Evolutionary conservation across 2,329 filamentous ascomycete genomes (phyloP).

Genomic region (Calycina herbarum): DNA sequence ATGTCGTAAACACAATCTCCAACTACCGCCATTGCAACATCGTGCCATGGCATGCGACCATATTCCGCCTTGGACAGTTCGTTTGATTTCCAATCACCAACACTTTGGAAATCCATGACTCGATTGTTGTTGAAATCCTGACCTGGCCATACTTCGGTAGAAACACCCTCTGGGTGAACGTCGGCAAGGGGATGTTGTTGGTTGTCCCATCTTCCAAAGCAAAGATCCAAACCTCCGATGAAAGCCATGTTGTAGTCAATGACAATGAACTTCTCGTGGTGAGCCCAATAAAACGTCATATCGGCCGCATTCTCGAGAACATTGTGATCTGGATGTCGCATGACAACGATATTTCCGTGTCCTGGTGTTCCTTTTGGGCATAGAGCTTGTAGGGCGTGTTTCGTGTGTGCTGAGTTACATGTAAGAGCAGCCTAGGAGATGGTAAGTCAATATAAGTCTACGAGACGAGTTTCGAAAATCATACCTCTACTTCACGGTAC

Average conservation of each 20-base stretch:
- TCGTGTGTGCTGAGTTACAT: constrained; percentile 91
- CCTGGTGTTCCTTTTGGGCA: constrained; percentile 82
- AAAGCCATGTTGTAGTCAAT: constrained; percentile 91
- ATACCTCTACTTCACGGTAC: constrained; percentile 68
- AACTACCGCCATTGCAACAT: constrained; percentile 88
- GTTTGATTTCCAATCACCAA: constrained; percentile 89
- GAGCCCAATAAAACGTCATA: constrained; percentile 97
- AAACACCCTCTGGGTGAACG: constrained; percentile 79
- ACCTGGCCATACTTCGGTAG: constrained; percentile 85
- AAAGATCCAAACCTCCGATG: constrained; percentile 90
- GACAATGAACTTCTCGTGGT: constrained; percentile 97
- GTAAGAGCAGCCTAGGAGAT: constrained; percentile 67
- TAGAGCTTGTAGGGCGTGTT: constrained; percentile 75
- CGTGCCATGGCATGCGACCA: constrained; percentile 97
- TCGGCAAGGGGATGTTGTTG: constrained; percentile 84
- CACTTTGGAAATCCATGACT: constrained; percentile 91
- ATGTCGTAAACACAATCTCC: constrained; percentile 92
- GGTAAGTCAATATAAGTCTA: neutral
- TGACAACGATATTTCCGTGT: constrained; percentile 82
- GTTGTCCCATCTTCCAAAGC: constrained; percentile 92
- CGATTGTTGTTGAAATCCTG: constrained; percentile 99
- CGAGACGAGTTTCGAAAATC: neutral
- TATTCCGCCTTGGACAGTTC: constrained; percentile 88
- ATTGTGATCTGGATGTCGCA: constrained; percentile 94
- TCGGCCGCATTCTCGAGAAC: constrained; percentile 90